phyloP scores from a whole-genome alignment of 805 yeast genomes.

The Cyberlindnera samutprakarnensis region DNA sequence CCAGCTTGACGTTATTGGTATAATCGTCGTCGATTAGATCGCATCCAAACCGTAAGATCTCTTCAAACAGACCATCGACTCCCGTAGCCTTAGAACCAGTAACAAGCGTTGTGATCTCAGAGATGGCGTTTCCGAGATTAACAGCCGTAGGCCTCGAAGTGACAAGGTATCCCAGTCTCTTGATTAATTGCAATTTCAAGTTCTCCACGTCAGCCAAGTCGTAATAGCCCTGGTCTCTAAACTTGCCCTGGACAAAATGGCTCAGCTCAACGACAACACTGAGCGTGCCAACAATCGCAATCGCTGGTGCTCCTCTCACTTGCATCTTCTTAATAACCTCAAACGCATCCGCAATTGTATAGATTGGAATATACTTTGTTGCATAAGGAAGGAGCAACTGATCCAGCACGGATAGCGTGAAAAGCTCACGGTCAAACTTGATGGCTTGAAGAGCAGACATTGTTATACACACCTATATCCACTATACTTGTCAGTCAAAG shows the following conservation, averaged over 20 bases:
- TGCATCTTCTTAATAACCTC: constrained; percentile 85
- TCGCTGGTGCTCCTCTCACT: constrained; percentile 98
- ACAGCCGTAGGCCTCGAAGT: constrained; percentile 94
- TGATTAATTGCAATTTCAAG: constrained; percentile 31
- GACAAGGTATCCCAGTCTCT: constrained; percentile 56
- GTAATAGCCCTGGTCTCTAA: constrained; percentile 23
- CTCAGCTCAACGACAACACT: constrained; percentile 70
- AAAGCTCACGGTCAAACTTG: constrained; percentile 41
- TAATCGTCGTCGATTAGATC: constrained; percentile 68
- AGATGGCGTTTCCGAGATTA: constrained; percentile 66
- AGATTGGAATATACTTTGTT: constrained; percentile 57
- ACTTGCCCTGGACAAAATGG: constrained; percentile 22
- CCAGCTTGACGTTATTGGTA: constrained; percentile 69
- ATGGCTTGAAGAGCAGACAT: constrained; percentile 55
- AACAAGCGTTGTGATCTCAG: constrained; percentile 28
- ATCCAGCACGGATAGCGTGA: constrained; percentile 58
- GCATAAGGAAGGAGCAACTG: constrained; percentile 80
- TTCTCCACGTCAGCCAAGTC: constrained; percentile 24
- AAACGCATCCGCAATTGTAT: constrained; percentile 66
- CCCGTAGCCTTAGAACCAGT: constrained; percentile 20
- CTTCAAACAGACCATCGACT: constrained; percentile 23
- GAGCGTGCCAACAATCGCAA: constrained; percentile 88
- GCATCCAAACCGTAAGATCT: constrained; percentile 38
- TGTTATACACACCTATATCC: too few species aligned
- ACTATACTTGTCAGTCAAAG: too few species aligned